Evolutionary conservation across 2,329 filamentous ascomycete genomes (phyloP), one percentile per base, ranked within the genome.

Genomic region (Epichloe aotearoae): DNA sequence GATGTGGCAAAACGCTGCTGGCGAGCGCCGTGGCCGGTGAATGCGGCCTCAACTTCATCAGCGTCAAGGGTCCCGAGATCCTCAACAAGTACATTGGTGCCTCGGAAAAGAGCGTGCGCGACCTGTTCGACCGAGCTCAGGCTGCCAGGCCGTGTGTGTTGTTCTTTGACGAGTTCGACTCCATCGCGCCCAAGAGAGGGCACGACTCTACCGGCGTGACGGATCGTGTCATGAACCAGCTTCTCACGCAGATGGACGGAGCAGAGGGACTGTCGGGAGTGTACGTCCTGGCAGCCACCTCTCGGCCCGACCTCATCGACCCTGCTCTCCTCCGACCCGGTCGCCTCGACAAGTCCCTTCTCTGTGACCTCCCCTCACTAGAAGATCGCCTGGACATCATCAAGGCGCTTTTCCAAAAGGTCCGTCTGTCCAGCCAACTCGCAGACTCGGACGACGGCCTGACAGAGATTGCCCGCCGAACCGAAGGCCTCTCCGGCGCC

Each of bases 61-160:
- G 84, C 40, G 93, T 98, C 62, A 98, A 98, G 70, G 93, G 93
- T 0, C 93, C 93, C 0, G 94, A 98, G 66, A 97, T 98, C 53
- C 71, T 98, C 50, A 98, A 98, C 74, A 98, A 98, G 69, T 98
- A 98, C 66, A 98, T 98, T 53, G 93, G 93, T 62, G 93, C 93
- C 1, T 95, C 87, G 30, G 93, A 98, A 98, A 98, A 98, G 74
- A 89, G 83, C 54, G 90, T 98, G 6, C 83, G 94, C 41, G 93
- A 98, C 65, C 74, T 98, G 1, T 98, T 98, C 61, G 91, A 95
- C 63, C 81, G 93, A 41, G 93, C 93, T 0, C 83, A 84, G 62
- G 91, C 93, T 3, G 93, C 93, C 4, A 82, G 85, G 53, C 94
- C 94, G 0, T 97, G 93, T 59, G 87, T 98, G 4, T 74, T 98